Base-by-base conservation (phyloP, 495 filamentous ascomycete genomes). In the Tuber calosporum region DNA sequence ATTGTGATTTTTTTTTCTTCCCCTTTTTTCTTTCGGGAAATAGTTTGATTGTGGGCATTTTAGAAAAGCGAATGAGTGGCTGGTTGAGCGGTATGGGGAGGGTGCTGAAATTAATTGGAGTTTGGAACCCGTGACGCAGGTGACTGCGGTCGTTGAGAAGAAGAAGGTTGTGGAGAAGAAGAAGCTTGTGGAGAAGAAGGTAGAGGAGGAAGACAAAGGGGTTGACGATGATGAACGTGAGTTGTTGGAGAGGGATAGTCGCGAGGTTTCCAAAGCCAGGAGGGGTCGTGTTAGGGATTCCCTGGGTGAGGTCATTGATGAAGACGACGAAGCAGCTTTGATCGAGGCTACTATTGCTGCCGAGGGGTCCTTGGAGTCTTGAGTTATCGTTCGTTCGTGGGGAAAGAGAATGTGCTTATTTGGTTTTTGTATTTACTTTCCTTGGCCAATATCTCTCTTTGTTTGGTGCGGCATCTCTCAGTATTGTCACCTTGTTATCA, bases 1-100 rank as follows among this genome's bases (percentile, higher is more conserved):
- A 72, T 62, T 68, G 68, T 48, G 45, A n/a, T n/a, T n/a, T n/a
- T n/a, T n/a, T 5, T 45, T 45, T 20, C 40, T 41, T 11, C 17
- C 9, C 20, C 17, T 20, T 45, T 45, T 2, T 26, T 45, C 39
- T 62, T 15, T 1, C 26, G 40, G 34, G 34, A 7, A 42, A 22
- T 79, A 91, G 89, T 93, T 95, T 79, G 87, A 90, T 69, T 94
- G 93, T 74, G 89, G 89, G 0, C 96, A 98, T 83, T 99, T 97
- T 82, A 89, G 86, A 77, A 88, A 89, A 83, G 90, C 92, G 72
- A 98, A 99, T 80, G 91, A 93, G 78, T 99, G 95, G 94, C 84
- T 99, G 42, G 85, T 85, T 70, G 77, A 84, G 74, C 84, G 89
- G 70, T 97, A 98, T 83, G 95, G 96, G 1, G 85, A 86, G 42